Evolutionary conservation across 345 rosid species (phyloP), one percentile per base, ranked within the genome.

Genomic region (Balakata baccata): DNA sequence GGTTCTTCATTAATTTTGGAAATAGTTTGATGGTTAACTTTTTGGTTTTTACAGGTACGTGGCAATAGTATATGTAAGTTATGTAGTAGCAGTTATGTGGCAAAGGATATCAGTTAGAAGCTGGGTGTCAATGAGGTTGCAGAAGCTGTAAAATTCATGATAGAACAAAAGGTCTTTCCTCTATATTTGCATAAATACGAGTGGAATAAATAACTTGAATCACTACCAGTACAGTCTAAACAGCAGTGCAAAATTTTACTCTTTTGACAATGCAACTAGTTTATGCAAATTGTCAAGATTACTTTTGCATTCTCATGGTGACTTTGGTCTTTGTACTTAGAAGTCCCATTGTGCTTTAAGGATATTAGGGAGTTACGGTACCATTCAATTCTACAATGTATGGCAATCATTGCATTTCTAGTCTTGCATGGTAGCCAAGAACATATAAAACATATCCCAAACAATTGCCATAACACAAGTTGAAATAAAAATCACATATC

Each of bases 101-200:
- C 97, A 0, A 94, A 94, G 76, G 95, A 90, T 66, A 86, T 94
- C 81, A 85, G 92, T 80, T 92, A 2, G 1, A 29, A 29, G 85
- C 93, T 88, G 76, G 98, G 97, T 74, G 95, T 94, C 54, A 85
- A 93, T 2, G 97, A 92, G 78, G 92, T 94, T 66, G 97, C 98
- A 20, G 93, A 92, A 71, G 97, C 97, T 62, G 98, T 94, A 8
- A 94, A 92, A 84, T 95, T 88, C 75, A 90, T 97, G 0, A 92
- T 94, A 97, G 98, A 97, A 29, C 97, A 96, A 8, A 89, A 89
- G 98, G 97, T 94, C 37, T 9, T 18, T 72, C 23, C 13, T 60
- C 22, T 60, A 3, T 13, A 51, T 13, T 43, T 43, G 47, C 10
- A n/a, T 20, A 20, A 56, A 20, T 20, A 56, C 8, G 13, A 22